Evolutionary conservation across 1,284 basidiomycete genomes (phyloP).

Genomic region (Volvariella surrecta): DNA sequence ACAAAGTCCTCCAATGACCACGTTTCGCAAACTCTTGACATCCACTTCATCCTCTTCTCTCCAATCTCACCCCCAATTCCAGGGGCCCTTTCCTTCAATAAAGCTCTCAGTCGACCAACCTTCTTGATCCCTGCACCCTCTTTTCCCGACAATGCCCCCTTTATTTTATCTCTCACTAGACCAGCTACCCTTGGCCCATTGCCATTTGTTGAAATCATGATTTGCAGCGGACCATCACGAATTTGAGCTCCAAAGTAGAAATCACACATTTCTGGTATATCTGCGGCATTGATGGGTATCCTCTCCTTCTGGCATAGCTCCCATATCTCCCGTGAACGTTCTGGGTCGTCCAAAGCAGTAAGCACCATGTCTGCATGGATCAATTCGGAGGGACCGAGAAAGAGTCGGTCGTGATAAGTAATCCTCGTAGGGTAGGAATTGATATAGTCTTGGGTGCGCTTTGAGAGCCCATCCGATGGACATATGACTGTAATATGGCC

Average conservation of each 20-base stretch:
- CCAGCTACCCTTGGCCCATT: slow-evolving; percentile 89
- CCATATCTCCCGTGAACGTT: slow-evolving; percentile 66
- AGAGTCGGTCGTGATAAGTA: slow-evolving; percentile 65
- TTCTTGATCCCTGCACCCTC: slow-evolving; percentile 78
- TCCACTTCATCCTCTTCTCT: slow-evolving; percentile 88
- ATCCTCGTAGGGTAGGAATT: slow-evolving; percentile 44
- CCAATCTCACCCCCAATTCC: slow-evolving; percentile 71
- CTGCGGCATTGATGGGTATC: slow-evolving; percentile 93
- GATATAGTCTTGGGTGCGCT: slow-evolving; percentile 47
- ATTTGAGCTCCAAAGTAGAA: slow-evolving; percentile 98
- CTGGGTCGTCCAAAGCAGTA: slow-evolving; percentile 87
- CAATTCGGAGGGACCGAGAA: slow-evolving; percentile 49
- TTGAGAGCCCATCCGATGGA: slow-evolving; percentile 55
- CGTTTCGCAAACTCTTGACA: slow-evolving; percentile 81
- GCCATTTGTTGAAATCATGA: slow-evolving; percentile 95
- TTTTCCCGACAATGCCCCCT: slow-evolving; percentile 58
- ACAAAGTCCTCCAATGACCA: slow-evolving; percentile 80
- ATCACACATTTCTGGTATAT: slow-evolving; percentile 92
- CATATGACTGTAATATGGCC: slow-evolving; percentile 56
- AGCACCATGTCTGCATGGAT: slow-evolving; percentile 82
- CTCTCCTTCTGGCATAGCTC: slow-evolving; percentile 57
- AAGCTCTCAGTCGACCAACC: slow-evolving; percentile 65
- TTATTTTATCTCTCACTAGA: slow-evolving; percentile 69
- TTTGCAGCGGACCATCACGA: slow-evolving; percentile 84
- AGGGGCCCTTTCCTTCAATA: slow-evolving; percentile 66